A percentile compares a stretch with the other conserved stretches of the same genome.
Conservation (phyloP, 2,329 filamentous ascomycete species). For the Neofusicoccum umdonicola region DNA sequence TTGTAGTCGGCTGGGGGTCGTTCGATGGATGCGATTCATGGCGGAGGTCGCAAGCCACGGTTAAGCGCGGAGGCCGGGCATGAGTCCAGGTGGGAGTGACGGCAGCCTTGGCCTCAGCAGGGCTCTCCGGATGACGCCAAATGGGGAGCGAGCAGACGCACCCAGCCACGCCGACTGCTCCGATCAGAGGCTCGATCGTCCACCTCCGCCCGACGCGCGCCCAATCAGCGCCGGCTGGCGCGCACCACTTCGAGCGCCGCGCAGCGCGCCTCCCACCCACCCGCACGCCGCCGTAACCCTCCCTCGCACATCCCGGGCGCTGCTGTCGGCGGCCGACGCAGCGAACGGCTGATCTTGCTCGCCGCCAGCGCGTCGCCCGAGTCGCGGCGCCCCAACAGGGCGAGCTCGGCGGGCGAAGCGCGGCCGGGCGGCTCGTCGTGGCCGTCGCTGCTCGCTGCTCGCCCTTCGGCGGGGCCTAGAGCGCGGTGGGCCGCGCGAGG, state of each 20-base stretch:
- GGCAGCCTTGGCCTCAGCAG: neutral
- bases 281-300: neutral
- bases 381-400: neutral
- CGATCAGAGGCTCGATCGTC: constrained; percentile 15
- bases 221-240: neutral
- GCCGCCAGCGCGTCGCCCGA: neutral
- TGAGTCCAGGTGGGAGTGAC: neutral
- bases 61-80: constrained; percentile 5
- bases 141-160: constrained; percentile 7
- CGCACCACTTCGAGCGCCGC: constrained; percentile 3
- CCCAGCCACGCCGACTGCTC: constrained; percentile 10
- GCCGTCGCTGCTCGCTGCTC: neutral
- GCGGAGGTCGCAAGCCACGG: constrained; percentile 10
- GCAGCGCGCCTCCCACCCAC: constrained; percentile 7
- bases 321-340: neutral
- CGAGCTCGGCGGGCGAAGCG: neutral
- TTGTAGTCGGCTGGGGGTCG: constrained; percentile 14
- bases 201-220: neutral
- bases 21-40: constrained; percentile 14
- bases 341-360: neutral
- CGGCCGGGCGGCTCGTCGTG: neutral
- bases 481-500: neutral
- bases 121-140: constrained; percentile 9
- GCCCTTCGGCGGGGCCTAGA: neutral
- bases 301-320: neutral